These are phyloP conservation scores for Carnegiea gigantea DNA, from an alignment of 179 eudicot genomes.

Conservation along the genomic window DNA sequence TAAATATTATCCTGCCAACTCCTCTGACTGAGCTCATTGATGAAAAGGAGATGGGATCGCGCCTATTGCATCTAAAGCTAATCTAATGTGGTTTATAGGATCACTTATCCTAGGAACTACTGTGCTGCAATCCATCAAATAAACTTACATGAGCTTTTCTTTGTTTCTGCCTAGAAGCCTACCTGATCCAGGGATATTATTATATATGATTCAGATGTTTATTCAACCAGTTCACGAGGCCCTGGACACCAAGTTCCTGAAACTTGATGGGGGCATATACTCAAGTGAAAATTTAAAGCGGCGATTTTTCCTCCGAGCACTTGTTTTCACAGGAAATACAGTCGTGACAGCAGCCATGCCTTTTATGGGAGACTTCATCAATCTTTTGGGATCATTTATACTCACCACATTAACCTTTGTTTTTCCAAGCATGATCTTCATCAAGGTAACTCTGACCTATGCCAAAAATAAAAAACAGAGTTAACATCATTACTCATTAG, in stretches of 20 bases:
- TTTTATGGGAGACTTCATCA: conserved; percentile 64
- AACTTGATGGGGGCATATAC: conserved; percentile 39
- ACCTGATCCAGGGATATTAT: background rate
- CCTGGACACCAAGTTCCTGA: conserved; percentile 58
- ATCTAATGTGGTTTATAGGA: no score
- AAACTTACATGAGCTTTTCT: background rate
- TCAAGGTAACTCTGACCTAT: conserved; percentile 40
- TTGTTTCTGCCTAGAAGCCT: conserved; percentile 6
- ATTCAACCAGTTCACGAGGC: conserved; percentile 61
- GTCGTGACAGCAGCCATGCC: conserved; percentile 61
- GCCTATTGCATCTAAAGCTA: no score
- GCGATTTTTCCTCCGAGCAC: conserved; percentile 41
- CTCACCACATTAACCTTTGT: conserved; percentile 51
- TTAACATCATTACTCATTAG: background rate
- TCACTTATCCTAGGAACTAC: background rate
- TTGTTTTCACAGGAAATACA: conserved; percentile 49
- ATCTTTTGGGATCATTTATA: conserved; percentile 52
- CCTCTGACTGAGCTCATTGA: no score
- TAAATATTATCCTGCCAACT: no score
- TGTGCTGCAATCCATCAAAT: background rate
- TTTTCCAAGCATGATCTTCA: conserved; percentile 63
- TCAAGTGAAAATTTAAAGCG: conserved; percentile 48
- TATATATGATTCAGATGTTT: conserved; percentile 43
- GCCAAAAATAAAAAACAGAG: background rate
- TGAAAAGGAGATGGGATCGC: no score